These are phyloP conservation scores for Vararia minispora DNA, from an alignment of 768 basidiomycete species.

Conservation along the genomic window DNA sequence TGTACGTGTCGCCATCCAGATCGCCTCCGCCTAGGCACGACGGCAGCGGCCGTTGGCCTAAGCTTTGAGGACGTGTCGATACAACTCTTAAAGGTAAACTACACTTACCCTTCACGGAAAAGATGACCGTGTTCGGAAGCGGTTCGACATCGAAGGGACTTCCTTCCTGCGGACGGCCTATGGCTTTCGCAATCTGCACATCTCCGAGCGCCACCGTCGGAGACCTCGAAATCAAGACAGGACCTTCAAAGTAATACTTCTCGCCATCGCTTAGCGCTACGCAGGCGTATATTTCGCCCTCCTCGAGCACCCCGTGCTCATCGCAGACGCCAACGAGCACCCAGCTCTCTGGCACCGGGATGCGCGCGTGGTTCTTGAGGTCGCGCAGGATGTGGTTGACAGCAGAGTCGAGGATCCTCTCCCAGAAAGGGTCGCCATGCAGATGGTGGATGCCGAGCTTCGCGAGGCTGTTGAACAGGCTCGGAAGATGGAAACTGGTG, in stretches of 20 bases:
- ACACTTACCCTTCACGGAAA: conserved; percentile 47
- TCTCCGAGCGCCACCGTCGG: conserved; percentile 65
- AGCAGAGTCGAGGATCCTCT: conserved; percentile 39
- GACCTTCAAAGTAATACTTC: conserved; percentile 40
- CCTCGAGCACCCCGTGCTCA: conserved; percentile 38
- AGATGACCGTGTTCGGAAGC: conserved; percentile 51
- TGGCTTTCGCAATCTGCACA: conserved; percentile 44
- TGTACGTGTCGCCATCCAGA: conserved; percentile 55
- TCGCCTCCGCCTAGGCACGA: conserved; percentile 61
- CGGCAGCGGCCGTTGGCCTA: conserved; percentile 52
- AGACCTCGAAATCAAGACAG: conserved; percentile 46
- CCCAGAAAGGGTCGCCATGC: conserved; percentile 34
- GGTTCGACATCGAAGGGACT: conserved; percentile 42
- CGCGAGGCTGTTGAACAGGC: conserved; percentile 36
- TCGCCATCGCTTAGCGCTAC: conserved; percentile 34
- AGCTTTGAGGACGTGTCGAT: too few relatives aligned
- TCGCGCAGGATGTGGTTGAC: conserved; percentile 52
- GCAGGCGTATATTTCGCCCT: conserved; percentile 52
- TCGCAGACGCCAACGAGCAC: conserved; percentile 69
- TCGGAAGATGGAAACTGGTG: conserved; percentile 41
- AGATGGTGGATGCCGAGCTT: conserved; percentile 33
- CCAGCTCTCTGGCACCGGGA: conserved; percentile 51
- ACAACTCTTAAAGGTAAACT: too few relatives aligned
- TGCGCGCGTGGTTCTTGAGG: conserved; percentile 53
- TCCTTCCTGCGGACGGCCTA: conserved; percentile 41